Conservation (phyloP, 345 rosid species). For the Camelina neglecta region DNA sequence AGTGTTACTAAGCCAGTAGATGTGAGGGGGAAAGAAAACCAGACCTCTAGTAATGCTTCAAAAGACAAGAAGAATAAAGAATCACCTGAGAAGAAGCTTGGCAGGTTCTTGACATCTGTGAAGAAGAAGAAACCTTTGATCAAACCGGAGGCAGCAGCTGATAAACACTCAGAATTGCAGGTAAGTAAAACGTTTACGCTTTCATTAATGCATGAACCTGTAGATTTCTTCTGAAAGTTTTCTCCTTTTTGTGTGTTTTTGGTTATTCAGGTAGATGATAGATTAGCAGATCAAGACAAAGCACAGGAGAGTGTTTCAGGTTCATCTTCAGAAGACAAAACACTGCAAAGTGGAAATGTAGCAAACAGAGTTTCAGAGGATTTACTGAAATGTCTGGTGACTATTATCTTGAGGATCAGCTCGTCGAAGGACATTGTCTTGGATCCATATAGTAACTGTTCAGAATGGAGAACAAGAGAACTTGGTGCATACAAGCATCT, state of each 20-base stretch:
- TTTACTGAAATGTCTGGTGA: slow-evolving; percentile 59
- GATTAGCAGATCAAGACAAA: slow-evolving; percentile 63
- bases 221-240: slow-evolving; percentile 1
- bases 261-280: slow-evolving; percentile 63
- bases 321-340: slow-evolving; percentile 50
- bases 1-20: slow-evolving; percentile 45
- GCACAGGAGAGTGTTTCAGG: slow-evolving; percentile 59
- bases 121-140: slow-evolving; percentile 38
- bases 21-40: slow-evolving; percentile 79
- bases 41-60: slow-evolving; percentile 50
- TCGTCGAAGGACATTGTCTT: slow-evolving; percentile 56
- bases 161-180: slow-evolving; percentile 30
- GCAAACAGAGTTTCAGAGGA: slow-evolving; percentile 86
- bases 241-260: background rate
- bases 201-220: background rate
- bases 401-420: slow-evolving; percentile 71
- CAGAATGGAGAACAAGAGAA: slow-evolving; percentile 52
- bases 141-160: slow-evolving; percentile 18
- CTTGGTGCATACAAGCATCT: slow-evolving; percentile 70
- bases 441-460: slow-evolving; percentile 67
- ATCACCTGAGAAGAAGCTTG: slow-evolving; percentile 59
- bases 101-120: slow-evolving; percentile 56
- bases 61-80: slow-evolving; percentile 62
- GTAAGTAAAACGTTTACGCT: background rate
- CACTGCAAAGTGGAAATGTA: slow-evolving; percentile 47